Base-by-base conservation (phyloP, 164 flowering plant species). In the Liquidambar formosana region DNA sequence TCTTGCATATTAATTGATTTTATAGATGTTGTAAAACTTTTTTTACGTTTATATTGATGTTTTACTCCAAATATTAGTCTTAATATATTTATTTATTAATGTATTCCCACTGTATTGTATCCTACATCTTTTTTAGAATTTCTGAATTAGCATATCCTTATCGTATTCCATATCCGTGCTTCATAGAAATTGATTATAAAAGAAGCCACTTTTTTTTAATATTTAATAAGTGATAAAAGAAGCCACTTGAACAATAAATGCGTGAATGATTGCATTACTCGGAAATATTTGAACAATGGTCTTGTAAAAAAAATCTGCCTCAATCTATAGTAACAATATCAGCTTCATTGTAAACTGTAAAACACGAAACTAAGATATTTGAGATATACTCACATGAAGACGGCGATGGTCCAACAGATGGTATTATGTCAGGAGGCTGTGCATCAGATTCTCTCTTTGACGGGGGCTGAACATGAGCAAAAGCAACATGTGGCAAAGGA, bases 391-490 rank as follows among this genome's bases (percentile, higher is more conserved):
- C 61, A 91, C 91, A 87, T 79, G 84, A 66, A 64, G 84, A 71
- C 62, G 85, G 84, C 1, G 73, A 73, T 2, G 86, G 87, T 66
- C 86, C 73, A 53, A 64, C 53, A 14, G 80, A 45, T 28, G 81
- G 77, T 49, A 26, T 66, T 65, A 43, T 49, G 65, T 77, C 72
- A 25, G 86, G 77, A 53, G 82, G 73, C 57, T 73, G 68, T 47
- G 66, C 63, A 69, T 74, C 76, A 56, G 63, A 63, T 58, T 63
- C 63, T 45, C 78, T 69, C 65, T 57, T 76, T 13, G 84, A 79
- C 43, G 94, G 90, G 47, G 93, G 92, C 38, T 71, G 81, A 75
- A 18, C 73, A 79, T 78, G 88, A 69, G 87, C 79, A 73, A 80
- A 79, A 33, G 78, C 78, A 15, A 82, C 92, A 67, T 67, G 67